Evolutionary conservation across 2,329 filamentous ascomycete species (phyloP), one percentile per base, ranked within the genome.

Genomic region (Claviceps sorghi): DNA sequence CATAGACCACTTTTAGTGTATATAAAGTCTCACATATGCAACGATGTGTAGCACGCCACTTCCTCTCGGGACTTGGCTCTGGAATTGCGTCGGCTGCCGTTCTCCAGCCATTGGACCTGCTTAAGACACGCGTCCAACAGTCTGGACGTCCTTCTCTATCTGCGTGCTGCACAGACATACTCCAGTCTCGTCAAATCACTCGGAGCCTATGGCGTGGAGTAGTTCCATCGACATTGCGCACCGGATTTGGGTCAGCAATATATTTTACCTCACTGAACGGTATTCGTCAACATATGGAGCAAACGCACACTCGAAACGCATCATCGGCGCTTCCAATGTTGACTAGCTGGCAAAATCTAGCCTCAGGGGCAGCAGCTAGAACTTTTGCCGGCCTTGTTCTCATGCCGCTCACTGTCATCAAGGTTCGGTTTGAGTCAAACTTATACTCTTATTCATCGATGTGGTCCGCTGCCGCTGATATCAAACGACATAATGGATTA

Each of bases 121-220:
- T 98, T 65, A 98, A 98, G 70, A 98, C 93, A 32, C 84, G 93
- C 47, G 83, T 97, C 42, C 93, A 98, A 66, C 93, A 97, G 68
- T 88, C 87, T 36, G 81, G 81, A 48, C 76, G 79, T 44, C 78
- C 79, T 58, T 81, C 88, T 2, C 78, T 97, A 53, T 54, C 58
- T 8, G 56, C 58, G 19, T 61, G 57, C 29, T 55, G 66, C 47
- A 59, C 56, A 38, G 64, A 67, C 19, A 48, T 69, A 49, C 82
- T 78, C 22, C 79, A 79, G 1, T 72, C 80, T 10, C 83, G 85
- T 4, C 71, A 72, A 54, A 63, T 72, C 26, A 72, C 95, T 56
- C 77, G 80, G 34, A 79, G 81, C 44, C 80, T 98, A 64, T 98
- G 93, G 91, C 83, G 93, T 57, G 93, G 93, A 52, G 95, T 93